A percentile compares a stretch with the other conserved stretches of the same genome.
Conservation (phyloP, 1,284 basidiomycete species). For the Dichomitus squalens region DNA sequence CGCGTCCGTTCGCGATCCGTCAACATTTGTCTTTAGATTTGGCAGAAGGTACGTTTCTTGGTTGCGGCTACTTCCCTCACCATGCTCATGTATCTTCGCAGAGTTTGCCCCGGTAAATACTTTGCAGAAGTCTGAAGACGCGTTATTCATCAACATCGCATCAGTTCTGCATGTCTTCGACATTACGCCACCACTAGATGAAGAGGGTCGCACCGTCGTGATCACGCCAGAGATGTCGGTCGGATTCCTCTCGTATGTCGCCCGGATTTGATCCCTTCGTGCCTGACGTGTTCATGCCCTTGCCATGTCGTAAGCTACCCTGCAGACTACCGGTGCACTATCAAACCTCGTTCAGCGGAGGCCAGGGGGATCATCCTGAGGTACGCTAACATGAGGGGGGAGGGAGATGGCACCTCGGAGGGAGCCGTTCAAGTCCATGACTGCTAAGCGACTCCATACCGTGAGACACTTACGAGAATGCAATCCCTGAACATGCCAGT, state of each 20-base stretch:
- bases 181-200: neutral
- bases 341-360: neutral
- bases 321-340: neutral
- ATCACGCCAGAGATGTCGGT: neutral
- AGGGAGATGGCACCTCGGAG: too few relatives aligned
- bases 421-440: too few relatives aligned
- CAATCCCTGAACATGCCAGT: too few relatives aligned
- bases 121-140: neutral
- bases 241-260: neutral
- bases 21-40: constrained; percentile 6
- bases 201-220: neutral
- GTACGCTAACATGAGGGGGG: too few relatives aligned
- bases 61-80: too few relatives aligned
- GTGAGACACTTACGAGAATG: too few relatives aligned
- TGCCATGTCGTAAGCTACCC: neutral
- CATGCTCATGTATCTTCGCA: too few relatives aligned
- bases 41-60: constrained; percentile 9
- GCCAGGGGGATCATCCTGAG: neutral
- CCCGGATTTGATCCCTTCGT: too few relatives aligned
- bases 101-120: neutral
- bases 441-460: too few relatives aligned
- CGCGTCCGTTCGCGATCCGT: constrained; percentile 2
- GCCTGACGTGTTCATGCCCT: neutral
- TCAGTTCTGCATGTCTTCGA: neutral
- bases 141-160: neutral